These are phyloP conservation scores for Gilbertella persicaria DNA, from an alignment of 371 early-diverging fungal species.

Conservation along the genomic window DNA sequence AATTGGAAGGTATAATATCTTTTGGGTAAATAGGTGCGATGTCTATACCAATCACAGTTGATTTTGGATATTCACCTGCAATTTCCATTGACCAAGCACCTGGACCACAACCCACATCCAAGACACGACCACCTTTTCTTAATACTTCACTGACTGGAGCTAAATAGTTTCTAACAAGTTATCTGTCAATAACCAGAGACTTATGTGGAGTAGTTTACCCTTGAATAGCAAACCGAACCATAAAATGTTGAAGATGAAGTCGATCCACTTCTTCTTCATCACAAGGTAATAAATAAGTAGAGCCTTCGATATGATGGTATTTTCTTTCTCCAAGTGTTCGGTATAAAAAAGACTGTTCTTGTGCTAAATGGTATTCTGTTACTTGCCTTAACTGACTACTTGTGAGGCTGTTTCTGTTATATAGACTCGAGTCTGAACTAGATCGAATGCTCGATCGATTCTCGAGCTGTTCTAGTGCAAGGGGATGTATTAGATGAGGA, in stretches of 20 bases:
- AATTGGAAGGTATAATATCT: constrained; percentile 48
- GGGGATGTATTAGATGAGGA: constrained; percentile 8
- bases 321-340: constrained; percentile 24
- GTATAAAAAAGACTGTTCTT: constrained; percentile 2
- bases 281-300: constrained; percentile 43
- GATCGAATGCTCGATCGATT: constrained; percentile 1
- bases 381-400: background rate
- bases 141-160: constrained; percentile 51
- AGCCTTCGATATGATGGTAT: constrained; percentile 24
- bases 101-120: constrained; percentile 59
- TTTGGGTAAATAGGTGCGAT: constrained; percentile 41
- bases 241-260: constrained; percentile 45
- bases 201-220: constrained; percentile 30
- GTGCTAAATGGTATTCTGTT: constrained; percentile 1
- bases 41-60: constrained; percentile 53
- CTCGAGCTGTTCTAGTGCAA: constrained; percentile 3
- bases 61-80: constrained; percentile 58
- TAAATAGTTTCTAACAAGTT: constrained; percentile 39
- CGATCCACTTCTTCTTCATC: constrained; percentile 53
- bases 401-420: constrained; percentile 4
- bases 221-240: constrained; percentile 56
- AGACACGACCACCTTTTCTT: constrained; percentile 45
- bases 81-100: constrained; percentile 65
- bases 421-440: constrained; percentile 7
- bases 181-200: background rate